phyloP scores from a whole-genome alignment of 352 stramenopile species.

The Pythium brachiatum region DNA sequence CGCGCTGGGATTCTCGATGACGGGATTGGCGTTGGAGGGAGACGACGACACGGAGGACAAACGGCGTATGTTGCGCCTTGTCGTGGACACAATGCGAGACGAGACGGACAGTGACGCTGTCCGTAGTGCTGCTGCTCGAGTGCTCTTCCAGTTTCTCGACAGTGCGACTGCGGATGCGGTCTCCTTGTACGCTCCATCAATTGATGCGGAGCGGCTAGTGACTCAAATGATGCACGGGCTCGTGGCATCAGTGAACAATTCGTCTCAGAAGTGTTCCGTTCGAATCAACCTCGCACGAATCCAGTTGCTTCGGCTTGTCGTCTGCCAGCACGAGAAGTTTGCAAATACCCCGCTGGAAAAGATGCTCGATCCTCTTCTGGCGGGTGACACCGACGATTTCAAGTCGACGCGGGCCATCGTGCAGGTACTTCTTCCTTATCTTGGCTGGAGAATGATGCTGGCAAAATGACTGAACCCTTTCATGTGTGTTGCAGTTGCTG shows the following conservation, averaged over 20 bases:
- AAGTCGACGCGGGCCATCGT: not conserved
- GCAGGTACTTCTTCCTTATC: no score
- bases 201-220: slow-evolving; percentile 7
- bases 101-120: slow-evolving; percentile 52
- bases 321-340: slow-evolving; percentile 3
- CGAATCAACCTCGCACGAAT: not conserved
- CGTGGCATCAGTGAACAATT: not conserved
- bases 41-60: not conserved
- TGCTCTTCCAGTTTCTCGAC: slow-evolving; percentile 7
- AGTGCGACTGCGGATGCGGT: not conserved
- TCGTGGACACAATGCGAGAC: slow-evolving; percentile 47
- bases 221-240: slow-evolving; percentile 4
- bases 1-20: slow-evolving; percentile 37
- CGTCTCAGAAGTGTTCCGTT: not conserved
- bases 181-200: not conserved
- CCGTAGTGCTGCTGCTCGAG: slow-evolving; percentile 29
- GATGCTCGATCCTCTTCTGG: not conserved
- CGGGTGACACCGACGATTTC: not conserved
- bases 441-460: no score
- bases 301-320: slow-evolving; percentile 10
- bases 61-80: slow-evolving; percentile 37
- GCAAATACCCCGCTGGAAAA: not conserved
- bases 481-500: slow-evolving; percentile 6
- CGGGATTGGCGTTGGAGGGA: not conserved
- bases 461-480: no score